A percentile compares a stretch with the other conserved stretches of the same genome.
Conservation (phyloP, 345 rosid species). For the Rhodamnia rubescens region DNA sequence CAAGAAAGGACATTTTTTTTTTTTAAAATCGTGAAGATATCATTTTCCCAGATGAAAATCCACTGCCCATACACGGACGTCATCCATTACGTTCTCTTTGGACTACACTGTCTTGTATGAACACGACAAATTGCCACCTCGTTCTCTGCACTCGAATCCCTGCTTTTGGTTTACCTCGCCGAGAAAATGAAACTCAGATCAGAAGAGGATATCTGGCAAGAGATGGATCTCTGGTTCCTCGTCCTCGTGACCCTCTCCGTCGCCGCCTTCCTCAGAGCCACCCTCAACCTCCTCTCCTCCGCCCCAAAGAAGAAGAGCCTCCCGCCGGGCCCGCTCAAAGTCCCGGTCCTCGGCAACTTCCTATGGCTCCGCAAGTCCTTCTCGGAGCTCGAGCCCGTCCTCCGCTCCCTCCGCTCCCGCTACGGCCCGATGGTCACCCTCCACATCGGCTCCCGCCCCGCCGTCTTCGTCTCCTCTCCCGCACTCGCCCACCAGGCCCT, state of each 20-base stretch:
- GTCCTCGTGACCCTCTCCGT: not conserved
- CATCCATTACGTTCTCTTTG: not conserved
- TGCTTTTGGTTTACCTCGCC: not conserved
- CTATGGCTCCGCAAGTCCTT: not conserved
- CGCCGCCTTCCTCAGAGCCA: not conserved
- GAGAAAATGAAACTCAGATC: not conserved
- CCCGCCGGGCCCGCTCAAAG: not conserved
- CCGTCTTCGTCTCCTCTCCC: not conserved
- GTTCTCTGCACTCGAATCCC: not conserved
- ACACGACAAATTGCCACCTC: too few species aligned
- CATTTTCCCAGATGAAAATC: too few species aligned
- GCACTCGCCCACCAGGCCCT: constrained; percentile 4
- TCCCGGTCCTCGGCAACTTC: not conserved
- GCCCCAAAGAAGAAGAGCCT: not conserved
- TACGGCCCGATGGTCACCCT: constrained; percentile 1
- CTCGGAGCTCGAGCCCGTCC: not conserved
- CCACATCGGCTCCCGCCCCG: not conserved
- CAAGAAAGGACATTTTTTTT: not conserved
- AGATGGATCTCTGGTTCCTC: not conserved
- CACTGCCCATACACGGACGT: not conserved
- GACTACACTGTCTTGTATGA: not conserved
- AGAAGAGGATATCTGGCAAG: not conserved
- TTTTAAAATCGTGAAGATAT: not conserved
- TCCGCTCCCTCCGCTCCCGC: not conserved
- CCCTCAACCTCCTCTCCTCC: not conserved